These are phyloP conservation scores for Collybiopsis luxurians DNA, from an alignment of 768 basidiomycete genomes.

Conservation along the genomic window DNA sequence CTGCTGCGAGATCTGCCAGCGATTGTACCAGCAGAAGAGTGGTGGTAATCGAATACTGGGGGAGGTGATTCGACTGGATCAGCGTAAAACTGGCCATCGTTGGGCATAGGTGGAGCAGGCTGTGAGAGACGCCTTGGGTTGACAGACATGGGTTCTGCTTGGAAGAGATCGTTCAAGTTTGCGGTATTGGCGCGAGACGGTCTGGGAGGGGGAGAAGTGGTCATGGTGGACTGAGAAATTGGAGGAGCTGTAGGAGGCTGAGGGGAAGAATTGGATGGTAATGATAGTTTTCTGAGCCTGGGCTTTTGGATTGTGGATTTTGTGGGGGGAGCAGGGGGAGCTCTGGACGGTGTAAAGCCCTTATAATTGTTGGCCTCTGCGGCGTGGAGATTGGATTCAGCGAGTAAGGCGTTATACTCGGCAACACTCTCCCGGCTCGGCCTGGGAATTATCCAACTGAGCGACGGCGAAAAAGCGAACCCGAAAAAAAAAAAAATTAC, in stretches of 20 bases:
- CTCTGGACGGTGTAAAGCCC: constrained; percentile 30
- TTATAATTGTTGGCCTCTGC: constrained; percentile 41
- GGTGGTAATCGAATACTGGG: constrained; percentile 14
- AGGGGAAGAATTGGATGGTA: constrained; percentile 35
- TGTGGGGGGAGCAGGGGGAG: constrained; percentile 24
- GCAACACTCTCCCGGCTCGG: constrained; percentile 67
- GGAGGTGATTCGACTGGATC: constrained; percentile 44
- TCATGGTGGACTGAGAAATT: constrained; percentile 27
- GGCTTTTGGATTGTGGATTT: constrained; percentile 55
- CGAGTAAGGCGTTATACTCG: constrained; percentile 73
- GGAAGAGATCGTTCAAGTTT: constrained; percentile 72
- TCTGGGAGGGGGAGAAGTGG: constrained; percentile 63
- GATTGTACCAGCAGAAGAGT: neutral
- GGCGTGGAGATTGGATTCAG: constrained; percentile 55
- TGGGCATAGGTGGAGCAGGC: neutral
- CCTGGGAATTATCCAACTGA: neutral
- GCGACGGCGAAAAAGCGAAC: neutral
- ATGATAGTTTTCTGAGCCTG: constrained; percentile 52
- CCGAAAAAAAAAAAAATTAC: constrained; percentile 26
- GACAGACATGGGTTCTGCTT: constrained; percentile 15
- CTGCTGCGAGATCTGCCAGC: constrained; percentile 44
- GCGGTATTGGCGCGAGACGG: constrained; percentile 86
- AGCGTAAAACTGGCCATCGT: constrained; percentile 34
- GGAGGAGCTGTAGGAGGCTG: constrained; percentile 26
- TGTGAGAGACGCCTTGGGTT: neutral